Base-by-base conservation (phyloP, 306 rosid genomes). In the Phaseolus lunatus region DNA sequence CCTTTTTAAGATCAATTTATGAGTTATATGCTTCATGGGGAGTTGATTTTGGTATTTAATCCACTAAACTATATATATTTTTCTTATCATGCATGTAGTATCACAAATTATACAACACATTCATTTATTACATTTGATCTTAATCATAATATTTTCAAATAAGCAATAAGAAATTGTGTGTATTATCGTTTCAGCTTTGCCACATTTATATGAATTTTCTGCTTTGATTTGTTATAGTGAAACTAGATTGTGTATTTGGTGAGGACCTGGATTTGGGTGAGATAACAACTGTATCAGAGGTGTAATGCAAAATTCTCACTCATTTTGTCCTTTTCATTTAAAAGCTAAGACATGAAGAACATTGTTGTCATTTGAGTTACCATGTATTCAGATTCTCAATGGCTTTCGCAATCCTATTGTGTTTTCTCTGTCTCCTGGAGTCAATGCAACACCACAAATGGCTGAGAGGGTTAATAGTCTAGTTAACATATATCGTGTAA, bases 171-270 rank as follows among this genome's bases (percentile, higher is more conserved):
- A n/a, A 9, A n/a, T 7, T 49, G 26, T 24, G 53, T 62, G 67
- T 27, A 59, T 29, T 63, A 52, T 44, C 61, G 24, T 47, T 44
- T 33, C 66, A 65, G 67, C 59, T 75, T 72, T 76, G 48, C 10
- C 16, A 3, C 2, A 63, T 73, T 75, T 23, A 27, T 27, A 27
- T 62, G 67, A 10, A 88, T 84, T 68, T 74, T 44, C 41, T 62
- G 11, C 24, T 68, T 62, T 35, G 26, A 35, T 18, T 75, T 73
- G 68, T 53, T 75, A 69, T 80, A 90, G 97, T 90, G 73, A 92
- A 92, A 83, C 89, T 84, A 73, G 97, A 92, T 47, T 92, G 97
- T 73, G 88, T 92, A 22, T 92, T 92, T 69, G 97, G 93, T 57
- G 87, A 81, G 5, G 88, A 92, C 85, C 81, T 92, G 65, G 91